Base-by-base conservation (phyloP, 805 yeast species). In the Nakazawaea anatomiae region DNA sequence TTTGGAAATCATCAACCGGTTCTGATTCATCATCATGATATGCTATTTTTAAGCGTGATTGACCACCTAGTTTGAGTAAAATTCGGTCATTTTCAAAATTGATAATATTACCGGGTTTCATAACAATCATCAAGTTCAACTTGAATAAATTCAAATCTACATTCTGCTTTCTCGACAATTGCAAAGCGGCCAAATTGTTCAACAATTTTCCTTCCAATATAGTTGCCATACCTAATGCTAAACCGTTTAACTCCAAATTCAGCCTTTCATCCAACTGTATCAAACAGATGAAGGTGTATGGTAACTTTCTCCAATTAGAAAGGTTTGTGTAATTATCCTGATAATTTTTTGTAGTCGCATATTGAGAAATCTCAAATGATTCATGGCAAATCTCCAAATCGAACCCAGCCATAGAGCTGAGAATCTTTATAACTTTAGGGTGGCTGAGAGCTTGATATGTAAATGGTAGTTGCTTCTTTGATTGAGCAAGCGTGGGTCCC, bases 371-470 rank as follows among this genome's bases (percentile, higher is more conserved):
- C 60, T 81, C 85, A 57, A 73, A 79, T 10, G 6, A 6, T 51
- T 79, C 83, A 63, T 70, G 61, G 34, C 77, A 66, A 1, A 73
- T 60, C 39, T 71, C 73, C 48, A 78, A 63, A 8, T 75, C 79
- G 32, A 74, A 76, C 0, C 82, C 83, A 1, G 85, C 77, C 70
- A 79, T 76, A 4, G 59, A 64, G 52, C 73, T 70, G 28, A 81
- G 61, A 40, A 77, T 69, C 39, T 72, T 75, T 53, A 70, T 58
- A 1, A 83, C 76, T 56, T 71, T 68, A 8, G 79, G 77, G 56
- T 76, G 75, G 5, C 72, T 72, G 80, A 83, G 77, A 10, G 85
- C 85, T 18, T 67, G 69, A 57, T 72, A 66, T 1, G 74, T 70
- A 57, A 80, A 81, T 0, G 82, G 83, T 10, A 79, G 61, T 2